These are phyloP conservation scores for Coprinopsis sp. DNA, from an alignment of 768 basidiomycete species.

Conservation along the genomic window DNA sequence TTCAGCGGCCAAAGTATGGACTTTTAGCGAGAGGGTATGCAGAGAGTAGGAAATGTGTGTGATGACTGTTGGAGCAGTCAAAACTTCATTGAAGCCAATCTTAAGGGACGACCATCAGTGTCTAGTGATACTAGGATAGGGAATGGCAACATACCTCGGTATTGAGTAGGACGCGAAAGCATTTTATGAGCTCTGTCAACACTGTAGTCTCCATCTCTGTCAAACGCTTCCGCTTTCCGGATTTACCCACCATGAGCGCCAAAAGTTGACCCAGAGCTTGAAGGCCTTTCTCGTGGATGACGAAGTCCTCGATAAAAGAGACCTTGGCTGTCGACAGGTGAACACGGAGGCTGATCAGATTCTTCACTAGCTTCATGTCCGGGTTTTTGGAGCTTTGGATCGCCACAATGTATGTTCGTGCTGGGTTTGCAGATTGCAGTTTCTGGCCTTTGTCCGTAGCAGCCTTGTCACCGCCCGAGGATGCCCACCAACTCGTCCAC, in stretches of 20 bases:
- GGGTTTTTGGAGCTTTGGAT: constrained; percentile 50
- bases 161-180: constrained; percentile 78
- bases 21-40: constrained; percentile 59
- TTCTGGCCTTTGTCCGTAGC: constrained; percentile 22
- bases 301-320: constrained; percentile 74
- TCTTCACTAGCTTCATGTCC: constrained; percentile 64
- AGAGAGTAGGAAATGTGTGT: constrained; percentile 72
- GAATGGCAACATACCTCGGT: constrained; percentile 57
- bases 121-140: background rate
- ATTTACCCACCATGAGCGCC: constrained; percentile 58
- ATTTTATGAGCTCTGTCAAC: constrained; percentile 71
- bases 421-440: constrained; percentile 41
- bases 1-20: constrained; percentile 67
- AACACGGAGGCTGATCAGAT: constrained; percentile 77
- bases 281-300: constrained; percentile 61
- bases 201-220: constrained; percentile 65
- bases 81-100: constrained; percentile 68
- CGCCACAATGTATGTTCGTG: constrained; percentile 59
- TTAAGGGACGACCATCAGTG: constrained; percentile 25
- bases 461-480: constrained; percentile 53
- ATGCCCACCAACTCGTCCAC: constrained; percentile 74
- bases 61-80: constrained; percentile 59
- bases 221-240: constrained; percentile 54
- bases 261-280: constrained; percentile 56
- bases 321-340: constrained; percentile 81